Percentiles rank a stretch among this genome's conserved stretches.
phyloP scores from a whole-genome alignment of 495 filamentous ascomycete genomes.

The Xylaria flabelliformis region DNA sequence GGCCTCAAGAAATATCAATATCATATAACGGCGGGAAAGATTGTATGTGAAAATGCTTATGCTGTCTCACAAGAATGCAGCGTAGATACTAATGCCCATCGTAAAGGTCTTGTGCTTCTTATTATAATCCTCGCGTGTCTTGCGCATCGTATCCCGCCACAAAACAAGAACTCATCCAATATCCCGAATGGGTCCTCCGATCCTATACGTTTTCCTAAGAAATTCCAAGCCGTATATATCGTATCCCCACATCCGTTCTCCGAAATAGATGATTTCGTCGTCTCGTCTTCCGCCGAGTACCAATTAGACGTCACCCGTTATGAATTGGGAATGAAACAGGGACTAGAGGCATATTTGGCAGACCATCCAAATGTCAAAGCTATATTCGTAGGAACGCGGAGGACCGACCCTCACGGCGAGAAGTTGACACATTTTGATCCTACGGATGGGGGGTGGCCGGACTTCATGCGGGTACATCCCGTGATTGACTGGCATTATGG shows the following conservation, averaged over 20 bases:
- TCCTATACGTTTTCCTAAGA: slow-evolving; percentile 40
- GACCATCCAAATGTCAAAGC: slow-evolving; percentile 70
- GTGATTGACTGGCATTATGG: slow-evolving; percentile 98
- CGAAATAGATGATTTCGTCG: slow-evolving; percentile 85
- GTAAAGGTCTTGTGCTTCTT: slow-evolving; percentile 73
- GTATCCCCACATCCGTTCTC: slow-evolving; percentile 79
- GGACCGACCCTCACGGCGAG: slow-evolving; percentile 91
- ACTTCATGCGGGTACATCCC: slow-evolving; percentile 91
- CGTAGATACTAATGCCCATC: neutral
- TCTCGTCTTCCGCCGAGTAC: slow-evolving; percentile 66
- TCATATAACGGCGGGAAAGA: slow-evolving; percentile 99
- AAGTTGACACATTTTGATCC: slow-evolving; percentile 77
- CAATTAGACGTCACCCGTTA: slow-evolving; percentile 79
- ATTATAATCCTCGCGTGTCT: slow-evolving; percentile 83
- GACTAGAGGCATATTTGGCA: slow-evolving; percentile 77
- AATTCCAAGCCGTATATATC: slow-evolving; percentile 86
- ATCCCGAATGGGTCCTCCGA: slow-evolving; percentile 21
- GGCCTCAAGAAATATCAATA: slow-evolving; percentile 79
- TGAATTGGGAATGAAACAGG: slow-evolving; percentile 75
- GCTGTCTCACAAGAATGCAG: neutral
- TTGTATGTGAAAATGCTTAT: slow-evolving; percentile 54
- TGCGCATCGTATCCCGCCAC: slow-evolving; percentile 37
- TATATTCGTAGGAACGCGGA: slow-evolving; percentile 89
- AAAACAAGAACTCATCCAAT: slow-evolving; percentile 22
- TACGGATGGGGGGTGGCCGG: slow-evolving; percentile 90